Conservation (phyloP, 2,329 filamentous ascomycete species). For the Teratosphaeria viscida region DNA sequence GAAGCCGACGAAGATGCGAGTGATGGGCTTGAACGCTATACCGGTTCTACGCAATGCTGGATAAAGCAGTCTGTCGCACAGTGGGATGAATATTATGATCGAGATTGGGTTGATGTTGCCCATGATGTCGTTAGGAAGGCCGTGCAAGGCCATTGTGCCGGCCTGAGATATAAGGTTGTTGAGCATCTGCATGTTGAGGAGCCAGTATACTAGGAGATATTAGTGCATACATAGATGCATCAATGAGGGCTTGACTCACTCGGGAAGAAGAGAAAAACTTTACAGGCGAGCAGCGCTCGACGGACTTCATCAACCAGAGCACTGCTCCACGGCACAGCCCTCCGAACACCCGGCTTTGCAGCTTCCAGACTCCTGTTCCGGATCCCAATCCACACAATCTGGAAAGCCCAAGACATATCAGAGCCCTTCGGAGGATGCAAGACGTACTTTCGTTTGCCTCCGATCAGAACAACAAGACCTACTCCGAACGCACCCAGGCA, state of each 20-base stretch:
- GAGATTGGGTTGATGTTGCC: slow-evolving; percentile 23
- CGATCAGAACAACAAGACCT: slow-evolving; percentile 46
- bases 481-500: slow-evolving; percentile 47
- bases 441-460: slow-evolving; percentile 41
- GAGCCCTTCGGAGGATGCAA: slow-evolving; percentile 56
- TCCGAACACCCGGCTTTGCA: not conserved
- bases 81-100: slow-evolving; percentile 33
- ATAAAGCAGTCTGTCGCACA: slow-evolving; percentile 37
- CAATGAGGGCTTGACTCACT: not conserved
- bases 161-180: slow-evolving; percentile 39
- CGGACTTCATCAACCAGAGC: slow-evolving; percentile 57
- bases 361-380: not conserved
- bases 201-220: slow-evolving; percentile 38
- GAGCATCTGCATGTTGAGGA: slow-evolving; percentile 47
- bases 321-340: not conserved
- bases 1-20: slow-evolving; percentile 40
- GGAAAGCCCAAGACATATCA: slow-evolving; percentile 44
- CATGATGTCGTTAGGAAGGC: slow-evolving; percentile 39
- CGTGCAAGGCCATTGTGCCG: slow-evolving; percentile 33
- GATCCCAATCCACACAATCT: not conserved
- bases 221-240: not conserved
- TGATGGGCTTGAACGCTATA: slow-evolving; percentile 39
- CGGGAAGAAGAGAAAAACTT: slow-evolving; percentile 46
- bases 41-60: slow-evolving; percentile 34
- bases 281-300: slow-evolving; percentile 55